Conservation (phyloP, 2,329 filamentous ascomycete species). For the Ophiostoma piceae region DNA sequence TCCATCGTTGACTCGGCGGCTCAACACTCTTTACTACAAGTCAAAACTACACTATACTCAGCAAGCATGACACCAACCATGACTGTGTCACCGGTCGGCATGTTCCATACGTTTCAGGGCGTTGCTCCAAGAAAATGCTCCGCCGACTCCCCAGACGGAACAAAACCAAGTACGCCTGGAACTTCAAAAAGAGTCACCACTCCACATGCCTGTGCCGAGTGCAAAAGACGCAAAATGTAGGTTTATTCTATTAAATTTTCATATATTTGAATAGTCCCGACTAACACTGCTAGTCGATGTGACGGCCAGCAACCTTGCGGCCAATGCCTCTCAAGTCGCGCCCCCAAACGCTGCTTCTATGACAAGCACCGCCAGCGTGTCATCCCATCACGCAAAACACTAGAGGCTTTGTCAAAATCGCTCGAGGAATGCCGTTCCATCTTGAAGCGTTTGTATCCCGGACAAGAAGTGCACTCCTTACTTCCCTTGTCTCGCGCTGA, state of each 20-base stretch:
- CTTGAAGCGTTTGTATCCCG: neutral
- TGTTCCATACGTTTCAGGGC: conserved; percentile 52
- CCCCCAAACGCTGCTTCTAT: conserved; percentile 73
- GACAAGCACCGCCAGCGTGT: conserved; percentile 73
- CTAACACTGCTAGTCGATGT: conserved; percentile 49
- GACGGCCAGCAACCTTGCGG: conserved; percentile 77
- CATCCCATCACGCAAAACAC: conserved; percentile 70
- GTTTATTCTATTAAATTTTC: neutral
- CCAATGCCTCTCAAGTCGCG: conserved; percentile 75
- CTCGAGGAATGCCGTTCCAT: conserved; percentile 40
- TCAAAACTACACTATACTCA: neutral
- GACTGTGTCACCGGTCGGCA: conserved; percentile 46
- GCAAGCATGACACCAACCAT: conserved; percentile 37
- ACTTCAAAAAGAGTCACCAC: neutral
- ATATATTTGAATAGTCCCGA: neutral
- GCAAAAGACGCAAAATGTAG: neutral
- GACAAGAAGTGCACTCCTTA: neutral
- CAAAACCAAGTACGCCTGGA: neutral
- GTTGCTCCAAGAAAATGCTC: conserved; percentile 48
- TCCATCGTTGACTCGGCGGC: neutral
- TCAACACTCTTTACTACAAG: neutral
- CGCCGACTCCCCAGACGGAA: conserved; percentile 34
- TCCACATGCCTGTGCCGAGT: neutral
- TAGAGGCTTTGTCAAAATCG: conserved; percentile 59
- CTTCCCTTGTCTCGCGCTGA: neutral